These are phyloP conservation scores for Stropharia rugosoannulata DNA, from an alignment of 768 basidiomycete genomes.

Conservation along the genomic window DNA sequence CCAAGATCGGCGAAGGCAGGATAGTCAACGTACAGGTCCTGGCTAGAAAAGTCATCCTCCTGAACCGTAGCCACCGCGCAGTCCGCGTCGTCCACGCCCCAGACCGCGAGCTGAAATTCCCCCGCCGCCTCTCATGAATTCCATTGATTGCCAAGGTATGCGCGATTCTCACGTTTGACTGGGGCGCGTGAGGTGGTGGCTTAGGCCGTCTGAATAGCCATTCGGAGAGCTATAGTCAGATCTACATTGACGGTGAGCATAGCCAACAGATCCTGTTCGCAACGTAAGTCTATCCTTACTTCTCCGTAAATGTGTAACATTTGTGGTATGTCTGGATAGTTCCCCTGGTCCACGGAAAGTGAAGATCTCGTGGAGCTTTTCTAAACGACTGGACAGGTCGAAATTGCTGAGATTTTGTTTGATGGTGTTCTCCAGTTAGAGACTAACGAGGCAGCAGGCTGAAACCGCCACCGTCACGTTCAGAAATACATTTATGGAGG, in stretches of 20 bases:
- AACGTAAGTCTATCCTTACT: slow-evolving; percentile 66
- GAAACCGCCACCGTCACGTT: slow-evolving; percentile 97
- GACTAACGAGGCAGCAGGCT: slow-evolving; percentile 80
- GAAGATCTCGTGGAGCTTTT: slow-evolving; percentile 98
- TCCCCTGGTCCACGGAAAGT: slow-evolving; percentile 99
- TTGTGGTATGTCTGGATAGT: slow-evolving; percentile 37
- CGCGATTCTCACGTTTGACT: too few relatives aligned
- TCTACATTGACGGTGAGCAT: slow-evolving; percentile 68
- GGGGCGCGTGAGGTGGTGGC: slow-evolving; percentile 33
- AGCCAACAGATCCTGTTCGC: slow-evolving; percentile 97
- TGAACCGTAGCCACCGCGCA: too few relatives aligned
- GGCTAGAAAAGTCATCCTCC: too few relatives aligned
- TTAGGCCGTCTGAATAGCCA: slow-evolving; percentile 39
- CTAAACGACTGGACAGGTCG: slow-evolving; percentile 95
- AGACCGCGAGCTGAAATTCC: too few relatives aligned
- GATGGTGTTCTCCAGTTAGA: slow-evolving; percentile 97
- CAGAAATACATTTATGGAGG: slow-evolving; percentile 95
- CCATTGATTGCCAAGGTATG: too few relatives aligned
- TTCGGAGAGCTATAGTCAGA: slow-evolving; percentile 32
- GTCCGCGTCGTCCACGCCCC: too few relatives aligned
- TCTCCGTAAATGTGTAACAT: background rate
- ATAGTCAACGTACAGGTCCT: too few relatives aligned
- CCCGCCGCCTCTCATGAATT: too few relatives aligned
- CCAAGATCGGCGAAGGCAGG: too few relatives aligned
- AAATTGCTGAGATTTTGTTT: slow-evolving; percentile 91